A percentile compares a stretch with the other conserved stretches of the same genome.
phyloP scores from a whole-genome alignment of 2,329 filamentous ascomycete species.

The Nannizzia gypsea region DNA sequence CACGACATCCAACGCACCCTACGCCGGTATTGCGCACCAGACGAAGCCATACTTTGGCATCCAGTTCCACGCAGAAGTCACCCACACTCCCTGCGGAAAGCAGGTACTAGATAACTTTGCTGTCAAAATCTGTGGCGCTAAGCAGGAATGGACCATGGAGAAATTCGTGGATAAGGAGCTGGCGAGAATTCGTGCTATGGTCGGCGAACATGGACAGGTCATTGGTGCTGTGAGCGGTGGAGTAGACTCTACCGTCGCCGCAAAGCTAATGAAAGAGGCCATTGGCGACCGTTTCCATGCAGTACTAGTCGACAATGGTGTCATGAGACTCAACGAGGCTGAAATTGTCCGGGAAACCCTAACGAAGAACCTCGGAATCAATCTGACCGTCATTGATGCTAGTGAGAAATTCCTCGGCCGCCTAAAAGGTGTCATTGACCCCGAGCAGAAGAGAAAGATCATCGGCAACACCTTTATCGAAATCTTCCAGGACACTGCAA shows the following conservation, averaged over 20 bases:
- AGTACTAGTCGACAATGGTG: constrained; percentile 72
- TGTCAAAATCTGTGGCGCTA: constrained; percentile 65
- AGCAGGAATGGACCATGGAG: constrained; percentile 71
- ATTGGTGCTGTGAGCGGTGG: constrained; percentile 70
- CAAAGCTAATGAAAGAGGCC: constrained; percentile 72
- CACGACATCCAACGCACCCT: constrained; percentile 62
- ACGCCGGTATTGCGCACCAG: constrained; percentile 57
- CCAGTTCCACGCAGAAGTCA: constrained; percentile 84
- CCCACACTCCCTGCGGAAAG: constrained; percentile 54
- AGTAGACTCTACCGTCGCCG: constrained; percentile 80
- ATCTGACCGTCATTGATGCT: constrained; percentile 77
- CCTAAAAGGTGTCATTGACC: constrained; percentile 63
- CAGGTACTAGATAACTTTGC: constrained; percentile 72
- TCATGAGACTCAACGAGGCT: constrained; percentile 78
- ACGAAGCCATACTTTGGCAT: constrained; percentile 59
- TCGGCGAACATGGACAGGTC: constrained; percentile 72
- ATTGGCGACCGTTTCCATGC: constrained; percentile 79
- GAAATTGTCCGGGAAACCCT: constrained; percentile 70
- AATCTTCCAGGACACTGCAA: constrained; percentile 69
- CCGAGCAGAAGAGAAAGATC: constrained; percentile 82
- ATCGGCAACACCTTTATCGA: constrained; percentile 68
- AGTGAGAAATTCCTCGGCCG: constrained; percentile 63
- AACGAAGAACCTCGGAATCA: constrained; percentile 69
- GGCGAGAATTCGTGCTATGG: constrained; percentile 62
- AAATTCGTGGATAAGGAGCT: constrained; percentile 77